phyloP scores from a whole-genome alignment of 352 stramenopile genomes.

The Pythium guiyangense region DNA sequence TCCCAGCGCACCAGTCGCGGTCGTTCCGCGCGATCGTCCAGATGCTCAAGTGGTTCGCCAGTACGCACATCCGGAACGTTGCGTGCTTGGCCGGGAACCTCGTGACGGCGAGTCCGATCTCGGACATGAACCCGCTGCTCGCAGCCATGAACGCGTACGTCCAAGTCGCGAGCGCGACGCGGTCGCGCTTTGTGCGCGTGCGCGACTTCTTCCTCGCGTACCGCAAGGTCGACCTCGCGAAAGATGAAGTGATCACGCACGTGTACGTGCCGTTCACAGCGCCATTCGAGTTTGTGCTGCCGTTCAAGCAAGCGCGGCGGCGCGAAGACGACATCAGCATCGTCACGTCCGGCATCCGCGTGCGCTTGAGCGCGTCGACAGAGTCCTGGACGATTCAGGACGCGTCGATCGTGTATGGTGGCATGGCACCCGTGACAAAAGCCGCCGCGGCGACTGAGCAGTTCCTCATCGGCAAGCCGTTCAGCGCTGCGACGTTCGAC shows the following conservation, averaged over 20 bases:
- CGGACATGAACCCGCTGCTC: conserved; percentile 97
- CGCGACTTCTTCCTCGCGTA: conserved; percentile 95
- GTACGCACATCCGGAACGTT: conserved; percentile 96
- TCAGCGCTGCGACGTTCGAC: conserved; percentile 76
- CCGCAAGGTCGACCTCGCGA: conserved; percentile 87
- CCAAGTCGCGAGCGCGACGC: conserved; percentile 37
- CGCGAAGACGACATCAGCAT: conserved; percentile 98
- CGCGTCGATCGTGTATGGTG: conserved; percentile 54
- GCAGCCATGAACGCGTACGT: conserved; percentile 78
- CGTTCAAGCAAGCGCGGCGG: conserved; percentile 95
- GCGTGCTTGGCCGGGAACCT: conserved; percentile 95
- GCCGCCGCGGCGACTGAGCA: conserved; percentile 40
- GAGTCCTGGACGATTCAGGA: conserved; percentile 74
- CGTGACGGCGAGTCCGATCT: conserved; percentile 96
- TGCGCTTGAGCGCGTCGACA: conserved; percentile 68
- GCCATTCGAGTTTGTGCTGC: conserved; percentile 90
- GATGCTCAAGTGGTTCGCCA: conserved; percentile 97
- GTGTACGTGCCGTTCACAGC: conserved; percentile 88
- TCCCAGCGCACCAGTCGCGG: conserved; percentile 41
- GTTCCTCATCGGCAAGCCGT: conserved; percentile 81
- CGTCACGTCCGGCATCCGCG: conserved; percentile 91
- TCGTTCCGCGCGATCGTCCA: conserved; percentile 56
- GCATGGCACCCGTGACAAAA: conserved; percentile 73
- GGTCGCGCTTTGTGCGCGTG: conserved; percentile 51
- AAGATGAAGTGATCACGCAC: conserved; percentile 89